Conservation (phyloP, 179 eudicot species). For the Carnegiea gigantea region DNA sequence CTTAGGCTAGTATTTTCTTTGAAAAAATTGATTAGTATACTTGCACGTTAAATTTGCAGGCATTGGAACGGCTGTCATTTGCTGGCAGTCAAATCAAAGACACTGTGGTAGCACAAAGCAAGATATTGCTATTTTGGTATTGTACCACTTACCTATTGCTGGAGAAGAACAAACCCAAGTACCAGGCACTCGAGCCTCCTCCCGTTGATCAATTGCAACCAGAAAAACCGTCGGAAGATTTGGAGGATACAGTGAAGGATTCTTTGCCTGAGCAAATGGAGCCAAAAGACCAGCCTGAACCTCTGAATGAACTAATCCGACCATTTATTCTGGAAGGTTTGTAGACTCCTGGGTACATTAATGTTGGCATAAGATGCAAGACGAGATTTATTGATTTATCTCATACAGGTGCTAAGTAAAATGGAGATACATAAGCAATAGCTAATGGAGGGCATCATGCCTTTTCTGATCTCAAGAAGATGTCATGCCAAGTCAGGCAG, state of each 20-base stretch:
- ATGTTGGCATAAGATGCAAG: constrained; percentile 41
- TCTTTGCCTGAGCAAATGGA: constrained; percentile 37
- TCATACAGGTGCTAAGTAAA: constrained; percentile 66
- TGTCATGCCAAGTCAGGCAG: constrained; percentile 14
- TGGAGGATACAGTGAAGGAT: constrained; percentile 30
- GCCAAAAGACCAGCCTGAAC: constrained; percentile 44
- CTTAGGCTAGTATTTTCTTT: neutral
- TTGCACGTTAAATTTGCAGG: constrained; percentile 41
- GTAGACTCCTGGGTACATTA: constrained; percentile 55
- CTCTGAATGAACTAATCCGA: constrained; percentile 51
- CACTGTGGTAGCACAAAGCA: constrained; percentile 76
- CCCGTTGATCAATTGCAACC: constrained; percentile 39
- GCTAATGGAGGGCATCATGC: constrained; percentile 32
- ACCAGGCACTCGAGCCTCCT: constrained; percentile 70
- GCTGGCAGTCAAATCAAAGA: constrained; percentile 62
- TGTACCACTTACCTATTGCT: constrained; percentile 76
- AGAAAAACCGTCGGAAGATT: constrained; percentile 37
- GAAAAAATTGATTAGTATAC: neutral
- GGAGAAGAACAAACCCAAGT: constrained; percentile 87
- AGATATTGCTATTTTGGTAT: constrained; percentile 84
- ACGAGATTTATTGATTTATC: constrained; percentile 45
- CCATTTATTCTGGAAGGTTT: constrained; percentile 86
- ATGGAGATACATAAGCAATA: constrained; percentile 29
- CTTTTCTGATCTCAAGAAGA: constrained; percentile 34
- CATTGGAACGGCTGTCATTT: constrained; percentile 81